Base-by-base conservation (phyloP, 306 rosid species). In the Acacia crassicarpa region DNA sequence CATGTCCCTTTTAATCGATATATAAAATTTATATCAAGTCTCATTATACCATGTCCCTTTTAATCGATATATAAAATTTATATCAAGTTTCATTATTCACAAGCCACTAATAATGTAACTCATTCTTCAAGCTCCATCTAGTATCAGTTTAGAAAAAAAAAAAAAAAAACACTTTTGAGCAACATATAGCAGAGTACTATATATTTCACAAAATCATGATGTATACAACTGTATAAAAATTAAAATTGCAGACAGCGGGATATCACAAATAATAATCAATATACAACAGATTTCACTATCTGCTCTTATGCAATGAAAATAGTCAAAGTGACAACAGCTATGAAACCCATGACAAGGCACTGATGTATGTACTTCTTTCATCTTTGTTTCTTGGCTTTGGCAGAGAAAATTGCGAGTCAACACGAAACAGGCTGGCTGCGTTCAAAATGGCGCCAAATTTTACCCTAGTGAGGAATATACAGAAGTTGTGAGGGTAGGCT, bases 201-300 rank as follows among this genome's bases (percentile, higher is more conserved):
- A 76, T 80, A 70, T 77, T 87, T 81, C 80, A 70, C 87, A 79
- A 43, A 59, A 85, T 30, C 78, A 65, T 75, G 71, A 58, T 33
- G 83, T 85, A 85, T 62, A 83, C 80, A 84, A 81, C 84, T 83
- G 86, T 76, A 72, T 62, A 81, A 78, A 82, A 88, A 82, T 89
- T 89, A 90, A 91, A 93, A 65, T 88, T 84, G 82, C 56, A 78
- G 75, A 85, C 72, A 75, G 86, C 81, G 78, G 75, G 86, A 82
- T 78, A 51, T 66, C 54, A 76, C 46, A 67, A 87, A 83, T 80
- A 83, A 85, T 78, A 83, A 84, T 80, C 81, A 85, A 89, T 86
- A 85, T 92, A 91, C 95, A 91, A 75, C 80, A 83, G 84, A 82
- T 85, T 69, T 83, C 85, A 67, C 80, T 30, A 84, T 85, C 88